Evolutionary conservation across 2,329 filamentous ascomycete species (phyloP).

Genomic region (Pochonia chlamydosporia): DNA sequence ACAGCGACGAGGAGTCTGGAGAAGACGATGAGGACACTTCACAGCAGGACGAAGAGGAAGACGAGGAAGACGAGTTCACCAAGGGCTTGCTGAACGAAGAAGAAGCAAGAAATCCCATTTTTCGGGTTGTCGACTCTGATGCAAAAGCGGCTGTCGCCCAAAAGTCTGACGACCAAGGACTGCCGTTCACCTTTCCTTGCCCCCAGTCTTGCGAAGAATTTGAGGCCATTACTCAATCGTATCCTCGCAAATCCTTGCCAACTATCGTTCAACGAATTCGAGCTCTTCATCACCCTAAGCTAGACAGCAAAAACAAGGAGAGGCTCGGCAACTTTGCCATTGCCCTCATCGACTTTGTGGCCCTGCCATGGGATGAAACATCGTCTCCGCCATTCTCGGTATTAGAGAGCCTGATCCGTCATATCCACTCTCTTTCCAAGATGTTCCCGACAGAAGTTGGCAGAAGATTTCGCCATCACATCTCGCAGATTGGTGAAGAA

Average conservation of each 20-base stretch:
- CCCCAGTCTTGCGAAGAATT: constrained; percentile 74
- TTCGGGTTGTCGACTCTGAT: constrained; percentile 36
- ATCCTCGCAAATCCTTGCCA: constrained; percentile 61
- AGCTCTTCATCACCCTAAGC: constrained; percentile 84
- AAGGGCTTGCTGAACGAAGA: constrained; percentile 58
- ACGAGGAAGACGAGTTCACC: constrained; percentile 65
- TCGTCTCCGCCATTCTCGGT: constrained; percentile 55
- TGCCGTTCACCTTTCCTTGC: constrained; percentile 83
- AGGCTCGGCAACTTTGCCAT: constrained; percentile 66
- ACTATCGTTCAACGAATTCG: constrained; percentile 84
- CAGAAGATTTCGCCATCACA: constrained; percentile 67
- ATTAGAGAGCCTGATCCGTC: constrained; percentile 76
- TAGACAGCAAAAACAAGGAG: constrained; percentile 78
- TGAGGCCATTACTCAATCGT: constrained; percentile 55
- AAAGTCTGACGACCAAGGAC: constrained; percentile 44
- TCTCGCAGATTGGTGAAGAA: constrained; percentile 48
- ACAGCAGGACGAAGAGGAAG: constrained; percentile 28
- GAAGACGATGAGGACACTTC: constrained; percentile 34
- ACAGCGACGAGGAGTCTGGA: constrained; percentile 49
- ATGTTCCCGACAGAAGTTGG: constrained; percentile 75
- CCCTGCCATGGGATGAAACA: constrained; percentile 37
- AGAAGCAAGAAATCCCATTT: constrained; percentile 48
- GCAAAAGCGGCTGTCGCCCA: constrained; percentile 27
- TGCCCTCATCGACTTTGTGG: constrained; percentile 58
- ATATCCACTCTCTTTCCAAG: constrained; percentile 89